Evolutionary conservation across 192 early-diverging fungal genomes (phyloP).

Genomic region (Endogone sp.): DNA sequence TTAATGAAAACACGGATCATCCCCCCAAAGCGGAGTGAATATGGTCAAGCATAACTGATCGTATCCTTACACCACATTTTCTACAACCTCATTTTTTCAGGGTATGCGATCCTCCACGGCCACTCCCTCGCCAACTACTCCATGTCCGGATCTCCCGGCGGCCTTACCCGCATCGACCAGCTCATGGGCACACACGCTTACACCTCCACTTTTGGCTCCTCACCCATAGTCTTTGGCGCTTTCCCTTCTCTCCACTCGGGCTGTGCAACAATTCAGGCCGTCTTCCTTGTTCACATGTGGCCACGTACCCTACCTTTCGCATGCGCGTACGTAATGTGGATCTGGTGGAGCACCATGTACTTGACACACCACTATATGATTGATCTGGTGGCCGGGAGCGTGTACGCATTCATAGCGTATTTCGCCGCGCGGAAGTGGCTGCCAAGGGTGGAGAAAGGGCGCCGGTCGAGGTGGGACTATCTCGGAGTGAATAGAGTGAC

Average conservation of each 20-base stretch:
- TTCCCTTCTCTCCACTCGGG: conserved; percentile 73
- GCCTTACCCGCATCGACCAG: conserved; percentile 64
- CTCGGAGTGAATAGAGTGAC: conserved; percentile 13
- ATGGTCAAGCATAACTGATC: too few relatives aligned
- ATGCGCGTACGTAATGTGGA: conserved; percentile 60
- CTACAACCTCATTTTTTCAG: conserved; percentile 22
- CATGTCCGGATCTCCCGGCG: conserved; percentile 65
- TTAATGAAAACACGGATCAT: too few relatives aligned
- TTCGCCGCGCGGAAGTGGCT: conserved; percentile 40
- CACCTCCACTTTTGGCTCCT: conserved; percentile 56
- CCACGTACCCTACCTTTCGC: conserved; percentile 40
- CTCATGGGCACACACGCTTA: conserved; percentile 61
- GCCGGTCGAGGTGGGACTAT: conserved; percentile 29
- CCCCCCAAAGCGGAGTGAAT: too few relatives aligned
- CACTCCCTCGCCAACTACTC: conserved; percentile 56
- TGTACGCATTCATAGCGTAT: conserved; percentile 60
- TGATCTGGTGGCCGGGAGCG: conserved; percentile 61
- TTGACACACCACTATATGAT: conserved; percentile 72
- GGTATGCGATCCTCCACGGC: conserved; percentile 68
- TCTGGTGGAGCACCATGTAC: conserved; percentile 82
- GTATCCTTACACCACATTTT: neutral
- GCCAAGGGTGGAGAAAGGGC: conserved; percentile 29
- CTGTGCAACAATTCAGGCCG: conserved; percentile 58
- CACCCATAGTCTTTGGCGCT: conserved; percentile 72
- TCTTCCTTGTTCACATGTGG: conserved; percentile 50